Conservation (phyloP, 176 grass and related monocot genomes). For the Tillandsia fasciculata region DNA sequence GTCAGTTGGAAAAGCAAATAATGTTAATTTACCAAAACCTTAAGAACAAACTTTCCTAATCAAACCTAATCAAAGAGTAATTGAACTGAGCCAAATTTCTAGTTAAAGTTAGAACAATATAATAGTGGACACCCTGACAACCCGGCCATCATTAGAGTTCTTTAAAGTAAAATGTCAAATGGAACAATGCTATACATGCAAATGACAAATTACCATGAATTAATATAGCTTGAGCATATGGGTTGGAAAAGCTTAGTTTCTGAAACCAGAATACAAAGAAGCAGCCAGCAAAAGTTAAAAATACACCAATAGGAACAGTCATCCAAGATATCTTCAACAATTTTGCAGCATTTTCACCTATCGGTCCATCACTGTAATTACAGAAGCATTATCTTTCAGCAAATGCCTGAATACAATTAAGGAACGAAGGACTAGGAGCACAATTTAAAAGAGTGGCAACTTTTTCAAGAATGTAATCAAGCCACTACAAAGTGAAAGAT, state of each 20-base stretch:
- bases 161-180: neutral
- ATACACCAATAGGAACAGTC: slow-evolving; percentile 73
- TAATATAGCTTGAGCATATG: slow-evolving; percentile 79
- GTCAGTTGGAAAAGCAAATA: neutral
- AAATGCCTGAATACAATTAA: slow-evolving; percentile 4
- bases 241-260: slow-evolving; percentile 60
- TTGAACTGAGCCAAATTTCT: no score
- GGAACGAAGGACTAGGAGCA: slow-evolving; percentile 2
- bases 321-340: slow-evolving; percentile 89
- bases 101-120: no score
- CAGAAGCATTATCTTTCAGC: slow-evolving; percentile 7
- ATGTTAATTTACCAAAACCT: neutral
- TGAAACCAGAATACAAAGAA: slow-evolving; percentile 68
- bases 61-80: no score
- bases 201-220: slow-evolving; percentile 58
- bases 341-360: slow-evolving; percentile 43
- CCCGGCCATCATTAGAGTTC: neutral
- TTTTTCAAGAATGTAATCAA: slow-evolving; percentile 5
- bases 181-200: neutral
- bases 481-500: neutral
- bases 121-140: neutral
- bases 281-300: slow-evolving; percentile 57
- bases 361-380: slow-evolving; percentile 53
- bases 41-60: no score
- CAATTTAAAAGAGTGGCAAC: neutral